phyloP scores from a whole-genome alignment of 345 rosid genomes.

The Eucalyptus shirleyi region DNA sequence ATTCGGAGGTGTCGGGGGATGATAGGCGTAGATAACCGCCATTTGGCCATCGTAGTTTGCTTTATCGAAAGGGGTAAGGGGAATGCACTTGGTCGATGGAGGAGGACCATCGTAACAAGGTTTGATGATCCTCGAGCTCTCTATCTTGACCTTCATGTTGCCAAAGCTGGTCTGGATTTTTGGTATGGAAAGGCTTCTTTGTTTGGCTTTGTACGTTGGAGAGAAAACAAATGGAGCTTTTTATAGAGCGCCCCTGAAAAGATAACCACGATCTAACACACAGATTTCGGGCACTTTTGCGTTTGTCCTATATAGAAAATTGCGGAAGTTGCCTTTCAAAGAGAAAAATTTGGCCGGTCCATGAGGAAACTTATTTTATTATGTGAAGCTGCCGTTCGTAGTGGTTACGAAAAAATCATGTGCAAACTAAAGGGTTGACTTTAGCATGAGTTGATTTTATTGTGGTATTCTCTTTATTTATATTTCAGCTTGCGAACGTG shows the following conservation, averaged over 20 bases:
- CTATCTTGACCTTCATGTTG: constrained; percentile 16
- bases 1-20: constrained; percentile 1
- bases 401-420: not conserved
- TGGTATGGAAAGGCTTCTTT: not conserved
- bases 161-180: not conserved
- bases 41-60: constrained; percentile 6
- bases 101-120: constrained; percentile 2
- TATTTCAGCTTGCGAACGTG: not conserved
- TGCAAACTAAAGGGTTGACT: not conserved
- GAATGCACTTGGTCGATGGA: not conserved
- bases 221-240: not conserved
- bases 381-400: not conserved
- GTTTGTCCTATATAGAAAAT: not conserved
- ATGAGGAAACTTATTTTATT: not conserved
- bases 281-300: not conserved
- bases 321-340: not conserved
- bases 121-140: not conserved
- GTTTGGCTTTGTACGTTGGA: not conserved
- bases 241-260: not conserved
- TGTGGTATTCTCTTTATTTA: not conserved
- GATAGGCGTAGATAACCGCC: constrained; percentile 12
- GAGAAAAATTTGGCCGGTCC: not conserved
- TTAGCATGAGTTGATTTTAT: not conserved
- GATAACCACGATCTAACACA: not conserved
- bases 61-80: not conserved